Percentiles rank a stretch among this genome's conserved stretches.
Evolutionary conservation across 805 yeast species (phyloP).

Genomic region (Pichia occidentalis): DNA sequence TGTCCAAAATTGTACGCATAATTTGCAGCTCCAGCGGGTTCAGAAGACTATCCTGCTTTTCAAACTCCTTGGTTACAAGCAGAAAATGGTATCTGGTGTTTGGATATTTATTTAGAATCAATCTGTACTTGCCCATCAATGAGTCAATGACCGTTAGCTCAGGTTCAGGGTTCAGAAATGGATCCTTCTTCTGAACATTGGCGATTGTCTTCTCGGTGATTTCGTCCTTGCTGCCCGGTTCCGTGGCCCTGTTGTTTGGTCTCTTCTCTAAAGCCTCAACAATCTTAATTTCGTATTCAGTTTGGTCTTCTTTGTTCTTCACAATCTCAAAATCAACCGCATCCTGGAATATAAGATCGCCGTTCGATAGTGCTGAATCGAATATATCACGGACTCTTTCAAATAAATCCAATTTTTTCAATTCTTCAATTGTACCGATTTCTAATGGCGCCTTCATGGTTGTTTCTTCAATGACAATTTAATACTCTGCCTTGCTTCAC

Average conservation of each 20-base stretch:
- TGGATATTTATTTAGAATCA: constrained; percentile 84
- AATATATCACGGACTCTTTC: constrained; percentile 17
- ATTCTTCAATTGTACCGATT: constrained; percentile 18
- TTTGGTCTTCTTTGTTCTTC: constrained; percentile 18
- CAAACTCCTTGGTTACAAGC: constrained; percentile 68
- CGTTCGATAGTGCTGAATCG: constrained; percentile 19
- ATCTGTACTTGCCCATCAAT: constrained; percentile 46
- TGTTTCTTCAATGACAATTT: no score
- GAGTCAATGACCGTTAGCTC: constrained; percentile 55
- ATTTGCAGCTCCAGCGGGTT: constrained; percentile 63
- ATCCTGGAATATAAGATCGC: constrained; percentile 23
- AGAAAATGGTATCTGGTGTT: constrained; percentile 73
- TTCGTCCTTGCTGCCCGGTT: constrained; percentile 29
- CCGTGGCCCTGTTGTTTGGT: constrained; percentile 31
- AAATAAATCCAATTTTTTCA: constrained; percentile 18
- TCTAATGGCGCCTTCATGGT: constrained; percentile 5
- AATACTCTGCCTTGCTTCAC: no score
- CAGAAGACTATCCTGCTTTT: constrained; percentile 65
- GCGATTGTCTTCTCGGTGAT: constrained; percentile 32
- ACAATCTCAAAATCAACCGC: constrained; percentile 18
- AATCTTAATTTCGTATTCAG: constrained; percentile 29
- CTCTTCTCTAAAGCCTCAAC: constrained; percentile 29
- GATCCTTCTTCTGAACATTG: constrained; percentile 41
- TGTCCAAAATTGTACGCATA: constrained; percentile 47
- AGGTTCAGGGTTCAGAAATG: constrained; percentile 77